These are phyloP conservation scores for Thamnidium elegans DNA, from an alignment of 192 early-diverging fungal genomes.

Conservation along the genomic window DNA sequence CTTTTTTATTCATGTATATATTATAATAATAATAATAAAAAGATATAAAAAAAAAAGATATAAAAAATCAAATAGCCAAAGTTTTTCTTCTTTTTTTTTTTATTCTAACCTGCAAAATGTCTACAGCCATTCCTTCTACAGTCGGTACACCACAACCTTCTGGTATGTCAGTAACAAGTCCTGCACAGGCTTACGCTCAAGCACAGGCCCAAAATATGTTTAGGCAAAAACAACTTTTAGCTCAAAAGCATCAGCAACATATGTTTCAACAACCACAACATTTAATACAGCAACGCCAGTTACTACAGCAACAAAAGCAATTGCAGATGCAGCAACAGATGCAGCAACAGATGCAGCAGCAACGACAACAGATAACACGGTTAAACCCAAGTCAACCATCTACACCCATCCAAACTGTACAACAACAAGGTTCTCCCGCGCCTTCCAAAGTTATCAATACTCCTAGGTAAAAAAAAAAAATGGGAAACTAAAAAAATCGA, in stretches of 20 bases:
- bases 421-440: too few species aligned
- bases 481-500: neutral
- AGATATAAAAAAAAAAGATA: slow-evolving; percentile 3
- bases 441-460: slow-evolving; percentile 11
- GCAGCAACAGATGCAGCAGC: slow-evolving; percentile 2
- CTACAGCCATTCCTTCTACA: slow-evolving; percentile 7
- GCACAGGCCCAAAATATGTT: slow-evolving; percentile 9
- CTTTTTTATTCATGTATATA: neutral
- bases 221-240: slow-evolving; percentile 6
- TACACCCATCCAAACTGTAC: neutral
- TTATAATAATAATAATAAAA: neutral
- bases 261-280: neutral
- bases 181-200: slow-evolving; percentile 5
- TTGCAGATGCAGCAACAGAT: slow-evolving; percentile 17
- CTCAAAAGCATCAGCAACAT: slow-evolving; percentile 6
- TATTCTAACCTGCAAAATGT: too few species aligned
- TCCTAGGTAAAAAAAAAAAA: neutral
- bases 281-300: neutral
- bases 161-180: neutral
- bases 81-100: too few species aligned
- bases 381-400: slow-evolving; percentile 14
- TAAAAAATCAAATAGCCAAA: too few species aligned
- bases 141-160: slow-evolving; percentile 17
- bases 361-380: neutral
- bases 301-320: slow-evolving; percentile 2